Evolutionary conservation across 78 protist genomes (phyloP).

Genomic region (Dictyostelium firmibasis): DNA sequence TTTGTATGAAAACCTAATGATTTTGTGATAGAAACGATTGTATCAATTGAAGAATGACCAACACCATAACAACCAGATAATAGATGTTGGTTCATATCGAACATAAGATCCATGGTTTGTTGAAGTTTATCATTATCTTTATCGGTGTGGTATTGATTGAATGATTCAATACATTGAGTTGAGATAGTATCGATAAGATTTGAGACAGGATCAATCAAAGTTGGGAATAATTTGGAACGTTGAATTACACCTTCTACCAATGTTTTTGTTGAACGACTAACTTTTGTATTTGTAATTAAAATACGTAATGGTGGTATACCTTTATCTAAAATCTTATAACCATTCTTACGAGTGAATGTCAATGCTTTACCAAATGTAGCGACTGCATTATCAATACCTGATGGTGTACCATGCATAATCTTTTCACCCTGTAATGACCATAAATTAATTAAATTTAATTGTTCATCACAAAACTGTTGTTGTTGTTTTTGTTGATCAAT

Average conservation of each 20-base stretch:
- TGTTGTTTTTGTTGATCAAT: neutral
- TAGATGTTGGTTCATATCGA: slow-evolving; percentile 60
- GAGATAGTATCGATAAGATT: slow-evolving; percentile 46
- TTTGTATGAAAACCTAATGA: slow-evolving; percentile 60
- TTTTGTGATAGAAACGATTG: slow-evolving; percentile 10
- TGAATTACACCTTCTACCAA: slow-evolving; percentile 49
- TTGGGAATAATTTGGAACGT: slow-evolving; percentile 11
- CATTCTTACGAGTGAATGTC: slow-evolving; percentile 51
- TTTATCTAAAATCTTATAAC: slow-evolving; percentile 13
- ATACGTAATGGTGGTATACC: slow-evolving; percentile 59
- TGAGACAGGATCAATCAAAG: slow-evolving; percentile 47
- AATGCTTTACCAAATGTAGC: slow-evolving; percentile 75
- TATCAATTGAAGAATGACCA: slow-evolving; percentile 59
- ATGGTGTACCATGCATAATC: slow-evolving; percentile 86
- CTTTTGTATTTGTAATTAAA: slow-evolving; percentile 39
- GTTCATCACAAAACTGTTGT: neutral
- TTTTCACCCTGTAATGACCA: slow-evolving; percentile 76
- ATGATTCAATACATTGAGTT: slow-evolving; percentile 6
- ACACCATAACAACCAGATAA: slow-evolving; percentile 71
- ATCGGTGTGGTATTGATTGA: slow-evolving; percentile 20
- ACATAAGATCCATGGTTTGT: slow-evolving; percentile 59
- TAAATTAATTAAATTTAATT: slow-evolving; percentile 52
- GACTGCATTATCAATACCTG: slow-evolving; percentile 86
- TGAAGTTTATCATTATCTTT: slow-evolving; percentile 20
- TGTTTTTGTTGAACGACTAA: slow-evolving; percentile 54